Base-by-base conservation (phyloP, 2,329 filamentous ascomycete species). In the Rutstroemia sp. region DNA sequence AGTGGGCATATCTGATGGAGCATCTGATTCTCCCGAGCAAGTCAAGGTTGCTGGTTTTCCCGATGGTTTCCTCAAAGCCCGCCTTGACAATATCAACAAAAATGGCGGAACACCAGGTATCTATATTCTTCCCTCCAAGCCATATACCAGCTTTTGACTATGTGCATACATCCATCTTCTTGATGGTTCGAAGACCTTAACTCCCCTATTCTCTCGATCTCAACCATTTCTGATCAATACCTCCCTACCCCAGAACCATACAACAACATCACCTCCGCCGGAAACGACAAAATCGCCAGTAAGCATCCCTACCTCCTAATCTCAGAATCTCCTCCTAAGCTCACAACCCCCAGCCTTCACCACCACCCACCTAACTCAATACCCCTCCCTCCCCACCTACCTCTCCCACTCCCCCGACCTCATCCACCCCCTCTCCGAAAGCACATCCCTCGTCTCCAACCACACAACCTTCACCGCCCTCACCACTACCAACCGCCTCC, bases 381-480 rank as follows among this genome's bases (percentile, higher is more conserved):
- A 63, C 51, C n/a, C 47, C 17, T 61, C 53, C 23, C 34, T 67
- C 34, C 2, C 57, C 16, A n/a, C 48, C 17, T 65, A 56, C 23
- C 44, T 54, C 12, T 45, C 58, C 2, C 17, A 45, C 3, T 17
- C 27, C 14, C 53, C 48, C 19, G 21, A 50, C 1, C 46, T 57
- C 7, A 21, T 50, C 12, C 30, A 54, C 1, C 38, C 63, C 19
- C 34, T 57, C 14, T 42, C 59, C 16, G 27, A 58, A 4, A 44
- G 65, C n/a, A 45, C 21, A 7, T 58, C 63, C 10, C 50, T 70
- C 19, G 59, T 69, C 10, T 72, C 72, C 0, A 71, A 70, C 51
- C 65, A 65, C n/a, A 72, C 69, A 2, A 67, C 62, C 5, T 76
- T 76, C 62, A 65, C 69, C 9, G 63, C 70, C 38, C 64, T 75